These are phyloP conservation scores for Forsythia suspensa DNA, from an alignment of 257 asterid genomes.

Conservation along the genomic window DNA sequence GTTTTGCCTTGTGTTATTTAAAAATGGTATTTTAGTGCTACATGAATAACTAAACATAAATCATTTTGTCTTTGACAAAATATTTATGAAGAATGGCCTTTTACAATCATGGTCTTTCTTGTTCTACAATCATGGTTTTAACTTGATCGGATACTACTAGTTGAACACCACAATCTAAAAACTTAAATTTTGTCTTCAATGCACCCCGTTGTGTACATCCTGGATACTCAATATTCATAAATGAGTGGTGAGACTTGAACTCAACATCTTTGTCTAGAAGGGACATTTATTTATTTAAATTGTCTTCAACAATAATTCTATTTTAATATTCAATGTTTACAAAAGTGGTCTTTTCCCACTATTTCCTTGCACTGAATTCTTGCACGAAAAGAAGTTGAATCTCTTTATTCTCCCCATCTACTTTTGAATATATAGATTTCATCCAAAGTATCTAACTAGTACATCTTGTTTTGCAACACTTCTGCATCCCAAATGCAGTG, in stretches of 20 bases:
- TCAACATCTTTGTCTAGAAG: not conserved
- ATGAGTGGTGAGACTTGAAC: not conserved
- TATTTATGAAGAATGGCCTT: too few relatives aligned
- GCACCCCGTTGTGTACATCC: not conserved
- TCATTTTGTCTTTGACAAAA: not conserved
- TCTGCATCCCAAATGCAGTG: slow-evolving; percentile 39
- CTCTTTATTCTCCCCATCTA: not conserved
- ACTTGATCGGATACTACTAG: not conserved
- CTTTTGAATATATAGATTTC: not conserved
- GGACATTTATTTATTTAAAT: not conserved
- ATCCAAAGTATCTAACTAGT: not conserved
- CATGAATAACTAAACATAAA: not conserved
- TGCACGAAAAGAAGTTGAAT: not conserved
- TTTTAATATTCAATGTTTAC: not conserved
- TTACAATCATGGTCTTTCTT: too few relatives aligned
- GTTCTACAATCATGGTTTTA: not conserved
- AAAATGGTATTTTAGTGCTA: not conserved
- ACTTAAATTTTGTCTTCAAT: not conserved
- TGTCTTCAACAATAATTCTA: not conserved
- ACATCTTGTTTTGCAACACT: slow-evolving; percentile 2
- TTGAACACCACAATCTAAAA: not conserved
- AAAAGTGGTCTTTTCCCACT: not conserved
- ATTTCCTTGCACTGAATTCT: not conserved
- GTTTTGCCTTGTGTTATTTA: not conserved
- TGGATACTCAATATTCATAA: not conserved